Evolutionary conservation across 805 yeast genomes (phyloP).

Genomic region (Suhomyces tanzawaensis): DNA sequence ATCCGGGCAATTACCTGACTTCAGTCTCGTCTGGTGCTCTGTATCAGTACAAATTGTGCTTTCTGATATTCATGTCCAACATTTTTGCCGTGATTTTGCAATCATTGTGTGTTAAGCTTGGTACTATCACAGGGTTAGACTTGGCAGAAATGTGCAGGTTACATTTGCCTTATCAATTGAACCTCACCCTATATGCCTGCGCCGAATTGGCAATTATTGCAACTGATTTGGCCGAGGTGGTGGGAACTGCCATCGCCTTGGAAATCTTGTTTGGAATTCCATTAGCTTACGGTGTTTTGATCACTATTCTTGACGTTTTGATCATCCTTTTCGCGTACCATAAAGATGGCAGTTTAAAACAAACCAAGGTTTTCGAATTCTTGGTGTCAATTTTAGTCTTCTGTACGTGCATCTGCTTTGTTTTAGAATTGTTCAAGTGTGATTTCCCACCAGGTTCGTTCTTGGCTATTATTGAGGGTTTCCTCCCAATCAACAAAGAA

Average conservation of each 20-base stretch:
- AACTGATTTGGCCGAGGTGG: slow-evolving; percentile 91
- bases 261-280: slow-evolving; percentile 77
- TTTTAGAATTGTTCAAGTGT: slow-evolving; percentile 59
- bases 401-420: slow-evolving; percentile 74
- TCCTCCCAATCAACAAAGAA: slow-evolving; percentile 51
- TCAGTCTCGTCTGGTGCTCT: slow-evolving; percentile 87
- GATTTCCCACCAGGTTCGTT: slow-evolving; percentile 52
- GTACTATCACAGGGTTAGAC: slow-evolving; percentile 87
- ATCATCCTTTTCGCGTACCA: slow-evolving; percentile 75
- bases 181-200: slow-evolving; percentile 58
- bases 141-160: slow-evolving; percentile 79
- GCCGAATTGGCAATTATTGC: slow-evolving; percentile 89
- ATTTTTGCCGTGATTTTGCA: slow-evolving; percentile 81
- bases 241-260: slow-evolving; percentile 86
- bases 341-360: slow-evolving; percentile 69
- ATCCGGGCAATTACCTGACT: slow-evolving; percentile 91
- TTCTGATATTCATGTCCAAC: slow-evolving; percentile 73
- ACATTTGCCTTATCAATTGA: slow-evolving; percentile 66
- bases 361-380: slow-evolving; percentile 73
- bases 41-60: slow-evolving; percentile 68
- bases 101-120: slow-evolving; percentile 78
- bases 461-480: slow-evolving; percentile 58
- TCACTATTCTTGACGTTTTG: slow-evolving; percentile 81
- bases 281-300: slow-evolving; percentile 65
- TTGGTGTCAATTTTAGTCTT: slow-evolving; percentile 70